Evolutionary conservation across 495 filamentous ascomycete species (phyloP), one percentile per base, ranked within the genome.

Genomic region (Sphaerosporella brunnea): DNA sequence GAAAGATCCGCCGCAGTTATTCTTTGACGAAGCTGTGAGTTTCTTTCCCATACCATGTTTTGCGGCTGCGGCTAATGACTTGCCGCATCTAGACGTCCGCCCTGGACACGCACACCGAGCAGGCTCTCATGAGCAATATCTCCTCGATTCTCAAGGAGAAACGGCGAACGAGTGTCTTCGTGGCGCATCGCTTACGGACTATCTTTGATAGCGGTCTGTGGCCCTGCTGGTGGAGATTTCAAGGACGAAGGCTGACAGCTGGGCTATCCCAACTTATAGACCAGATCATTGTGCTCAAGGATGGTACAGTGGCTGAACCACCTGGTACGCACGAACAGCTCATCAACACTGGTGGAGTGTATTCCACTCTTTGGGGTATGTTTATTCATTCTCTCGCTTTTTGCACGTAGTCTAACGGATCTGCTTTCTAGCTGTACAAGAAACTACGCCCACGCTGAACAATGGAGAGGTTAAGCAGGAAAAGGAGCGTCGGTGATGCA

Each of bases 91-190:
- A 78, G 65, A 97, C 92, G 0, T 92, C 83, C 40, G 92, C 90
- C 0, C 68, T 97, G 38, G 90, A 97, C 59, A 95, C 92, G 0
- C 83, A 95, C 61, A 96, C 90, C 0, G 90, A 97, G 63, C 83
- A 93, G 63, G 78, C 80, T 0, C 69, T 97, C 32, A 75, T 97
- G 64, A 72, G 78, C 49, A 93, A 95, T 55, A 95, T 96, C 63
- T 93, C 93, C 60, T 80, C 79, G 58, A 93, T 97, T 50, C 64
- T 97, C 43, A 79, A 78, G 49, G 87, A 94, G 54, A 93, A 93
- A 68, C 66, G 69, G 23, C 72, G 86, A 41, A 97, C 90, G 3
- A 93, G 84, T 53, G 78, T 97, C 2, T 96, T 96, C 53, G 79
- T 97, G 7, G 90, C 90, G 23, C 90, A 97, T 59, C 69, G 90